Evolutionary conservation across 306 rosid species (phyloP).

Genomic region (Castanea mollissima): DNA sequence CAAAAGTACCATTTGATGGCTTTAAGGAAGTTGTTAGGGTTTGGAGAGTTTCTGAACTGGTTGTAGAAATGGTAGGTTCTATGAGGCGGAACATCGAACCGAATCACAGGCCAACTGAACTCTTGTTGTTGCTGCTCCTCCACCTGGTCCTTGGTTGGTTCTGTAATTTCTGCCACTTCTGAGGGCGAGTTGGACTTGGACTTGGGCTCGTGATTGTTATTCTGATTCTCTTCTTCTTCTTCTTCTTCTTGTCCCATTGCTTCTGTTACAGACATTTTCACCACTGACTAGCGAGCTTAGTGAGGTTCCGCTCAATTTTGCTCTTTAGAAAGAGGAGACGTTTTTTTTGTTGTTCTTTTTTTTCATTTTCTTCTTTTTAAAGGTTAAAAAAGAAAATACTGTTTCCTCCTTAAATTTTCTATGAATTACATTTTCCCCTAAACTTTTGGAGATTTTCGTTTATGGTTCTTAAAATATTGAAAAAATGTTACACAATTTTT

Average conservation of each 20-base stretch:
- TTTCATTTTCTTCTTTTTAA: no score
- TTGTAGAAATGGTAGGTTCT: constrained; percentile 68
- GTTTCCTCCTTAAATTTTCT: no score
- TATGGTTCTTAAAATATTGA: no score
- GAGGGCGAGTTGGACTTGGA: constrained; percentile 5
- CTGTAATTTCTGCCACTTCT: constrained; percentile 1
- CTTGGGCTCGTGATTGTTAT: background rate
- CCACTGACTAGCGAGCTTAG: no score
- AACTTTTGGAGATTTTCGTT: no score
- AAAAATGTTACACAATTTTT: no score
- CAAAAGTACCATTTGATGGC: constrained; percentile 69
- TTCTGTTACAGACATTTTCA: background rate
- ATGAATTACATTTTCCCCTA: no score
- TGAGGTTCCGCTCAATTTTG: background rate
- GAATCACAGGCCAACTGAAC: constrained; percentile 53
- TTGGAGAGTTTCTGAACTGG: constrained; percentile 62
- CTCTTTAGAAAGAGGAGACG: no score
- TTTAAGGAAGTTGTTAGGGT: constrained; percentile 88
- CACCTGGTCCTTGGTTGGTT: background rate
- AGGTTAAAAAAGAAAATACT: no score
- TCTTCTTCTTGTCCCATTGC: constrained; percentile 48
- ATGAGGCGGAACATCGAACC: constrained; percentile 59
- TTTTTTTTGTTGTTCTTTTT: no score
- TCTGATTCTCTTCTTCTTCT: background rate
- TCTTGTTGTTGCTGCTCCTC: constrained; percentile 9